phyloP scores from a whole-genome alignment of 805 yeast genomes.

The Saturnispora halmiae region DNA sequence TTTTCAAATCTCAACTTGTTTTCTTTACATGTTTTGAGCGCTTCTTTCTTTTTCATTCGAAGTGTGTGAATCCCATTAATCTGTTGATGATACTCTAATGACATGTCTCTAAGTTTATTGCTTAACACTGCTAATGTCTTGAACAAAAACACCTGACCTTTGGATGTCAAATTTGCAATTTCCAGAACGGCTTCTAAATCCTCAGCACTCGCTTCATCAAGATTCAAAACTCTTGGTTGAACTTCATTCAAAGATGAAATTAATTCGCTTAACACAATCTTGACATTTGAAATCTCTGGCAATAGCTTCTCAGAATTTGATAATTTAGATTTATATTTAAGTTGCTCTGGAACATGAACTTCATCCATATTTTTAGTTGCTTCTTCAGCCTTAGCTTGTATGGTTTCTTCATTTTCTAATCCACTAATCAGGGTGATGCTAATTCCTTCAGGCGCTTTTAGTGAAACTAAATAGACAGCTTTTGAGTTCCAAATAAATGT shows the following conservation, averaged over 20 bases:
- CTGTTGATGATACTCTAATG: conserved; percentile 22
- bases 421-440: conserved; percentile 12
- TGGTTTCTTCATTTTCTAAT: conserved; percentile 7
- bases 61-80: conserved; percentile 16
- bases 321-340: conserved; percentile 9
- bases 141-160: conserved; percentile 18
- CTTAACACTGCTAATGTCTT: conserved; percentile 15
- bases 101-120: conserved; percentile 15
- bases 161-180: conserved; percentile 14
- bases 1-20: conserved; percentile 1
- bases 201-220: conserved; percentile 9
- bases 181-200: conserved; percentile 15
- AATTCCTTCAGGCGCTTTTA: conserved; percentile 9
- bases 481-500: conserved; percentile 22
- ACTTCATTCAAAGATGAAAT: conserved; percentile 8
- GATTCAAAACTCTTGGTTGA: conserved; percentile 10
- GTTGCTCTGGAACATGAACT: neutral
- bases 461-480: conserved; percentile 15
- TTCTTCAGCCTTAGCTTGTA: neutral
- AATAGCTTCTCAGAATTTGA: neutral
- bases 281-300: conserved; percentile 9
- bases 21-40: neutral
- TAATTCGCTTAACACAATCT: conserved; percentile 11
- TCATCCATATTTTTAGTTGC: neutral
- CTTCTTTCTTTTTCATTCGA: conserved; percentile 11